A percentile compares a stretch with the other conserved stretches of the same genome.
These are phyloP conservation scores for Venturia asperata DNA, from an alignment of 2,329 filamentous ascomycete species.

Conservation along the genomic window DNA sequence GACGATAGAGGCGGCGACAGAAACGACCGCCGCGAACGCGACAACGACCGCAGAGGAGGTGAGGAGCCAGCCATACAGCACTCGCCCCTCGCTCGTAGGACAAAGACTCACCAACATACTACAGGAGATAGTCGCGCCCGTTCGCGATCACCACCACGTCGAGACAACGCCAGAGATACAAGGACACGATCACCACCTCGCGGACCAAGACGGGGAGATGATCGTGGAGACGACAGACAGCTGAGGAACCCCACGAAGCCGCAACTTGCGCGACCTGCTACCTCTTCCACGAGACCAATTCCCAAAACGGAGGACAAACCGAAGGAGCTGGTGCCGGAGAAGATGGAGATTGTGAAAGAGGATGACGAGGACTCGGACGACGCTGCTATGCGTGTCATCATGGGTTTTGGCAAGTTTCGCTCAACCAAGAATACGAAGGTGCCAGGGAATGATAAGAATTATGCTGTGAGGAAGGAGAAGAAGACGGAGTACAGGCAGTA, in stretches of 20 bases:
- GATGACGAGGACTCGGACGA: slow-evolving; percentile 9
- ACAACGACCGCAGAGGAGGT: slow-evolving; percentile 14
- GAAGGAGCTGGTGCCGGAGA: background rate
- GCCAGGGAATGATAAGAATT: slow-evolving; percentile 70
- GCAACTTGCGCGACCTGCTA: background rate
- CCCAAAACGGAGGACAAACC: background rate
- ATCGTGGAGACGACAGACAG: background rate
- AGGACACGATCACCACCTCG: slow-evolving; percentile 9
- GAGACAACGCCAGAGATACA: slow-evolving; percentile 7
- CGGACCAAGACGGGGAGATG: background rate
- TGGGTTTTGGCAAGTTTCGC: slow-evolving; percentile 84
- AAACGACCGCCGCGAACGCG: slow-evolving; percentile 6
- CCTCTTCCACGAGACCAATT: background rate
- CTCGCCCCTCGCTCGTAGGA: background rate
- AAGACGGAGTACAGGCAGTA: slow-evolving; percentile 94
- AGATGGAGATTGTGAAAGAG: slow-evolving; percentile 8
- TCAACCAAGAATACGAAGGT: slow-evolving; percentile 87
- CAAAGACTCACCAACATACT: slow-evolving; percentile 7
- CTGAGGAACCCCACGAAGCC: slow-evolving; percentile 1
- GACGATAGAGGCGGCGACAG: slow-evolving; percentile 3
- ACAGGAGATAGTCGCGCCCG: slow-evolving; percentile 13
- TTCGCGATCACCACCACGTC: slow-evolving; percentile 19
- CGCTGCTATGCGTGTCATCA: slow-evolving; percentile 63
- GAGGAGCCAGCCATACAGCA: background rate
- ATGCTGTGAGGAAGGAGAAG: slow-evolving; percentile 82